These are phyloP conservation scores for Populus nigra DNA, from an alignment of 345 rosid genomes.

Conservation along the genomic window DNA sequence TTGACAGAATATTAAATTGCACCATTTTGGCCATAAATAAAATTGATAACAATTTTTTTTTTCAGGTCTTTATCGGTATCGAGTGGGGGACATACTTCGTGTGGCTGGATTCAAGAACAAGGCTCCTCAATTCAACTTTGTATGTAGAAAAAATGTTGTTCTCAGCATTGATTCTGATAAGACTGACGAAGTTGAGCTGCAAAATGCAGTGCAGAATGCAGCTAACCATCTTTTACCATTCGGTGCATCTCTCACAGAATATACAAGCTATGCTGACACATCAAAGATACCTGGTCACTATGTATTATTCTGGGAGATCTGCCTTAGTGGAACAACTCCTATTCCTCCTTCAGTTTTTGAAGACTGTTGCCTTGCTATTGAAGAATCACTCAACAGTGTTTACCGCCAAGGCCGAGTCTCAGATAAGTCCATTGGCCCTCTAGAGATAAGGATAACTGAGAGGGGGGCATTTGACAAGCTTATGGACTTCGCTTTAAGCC, in stretches of 20 bases:
- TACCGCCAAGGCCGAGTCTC: slow-evolving; percentile 19
- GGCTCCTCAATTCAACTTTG: slow-evolving; percentile 1
- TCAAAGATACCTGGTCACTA: slow-evolving; percentile 15
- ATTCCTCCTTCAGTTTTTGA: slow-evolving; percentile 18
- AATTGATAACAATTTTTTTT: neutral
- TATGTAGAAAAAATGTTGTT: slow-evolving; percentile 12
- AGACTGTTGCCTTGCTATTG: slow-evolving; percentile 15
- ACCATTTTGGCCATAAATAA: neutral
- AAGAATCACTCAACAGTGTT: slow-evolving; percentile 21
- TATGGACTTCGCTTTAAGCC: slow-evolving; percentile 20
- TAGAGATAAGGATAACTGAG: slow-evolving; percentile 17
- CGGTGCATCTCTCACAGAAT: slow-evolving; percentile 3
- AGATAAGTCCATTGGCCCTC: slow-evolving; percentile 16
- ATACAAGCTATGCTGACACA: slow-evolving; percentile 31
- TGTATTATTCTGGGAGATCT: slow-evolving; percentile 21
- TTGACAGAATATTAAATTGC: neutral
- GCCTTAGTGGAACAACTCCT: neutral
- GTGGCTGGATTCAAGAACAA: neutral
- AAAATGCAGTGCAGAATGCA: neutral
- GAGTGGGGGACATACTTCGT: slow-evolving; percentile 24
- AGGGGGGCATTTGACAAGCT: slow-evolving; percentile 18
- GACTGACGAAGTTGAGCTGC: slow-evolving; percentile 20
- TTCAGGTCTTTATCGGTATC: slow-evolving; percentile 23
- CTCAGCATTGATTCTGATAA: slow-evolving; percentile 17
- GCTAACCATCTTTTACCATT: slow-evolving; percentile 8